Evolutionary conservation across 1,284 basidiomycete species (phyloP).

Genomic region (Grifola frondosa): DNA sequence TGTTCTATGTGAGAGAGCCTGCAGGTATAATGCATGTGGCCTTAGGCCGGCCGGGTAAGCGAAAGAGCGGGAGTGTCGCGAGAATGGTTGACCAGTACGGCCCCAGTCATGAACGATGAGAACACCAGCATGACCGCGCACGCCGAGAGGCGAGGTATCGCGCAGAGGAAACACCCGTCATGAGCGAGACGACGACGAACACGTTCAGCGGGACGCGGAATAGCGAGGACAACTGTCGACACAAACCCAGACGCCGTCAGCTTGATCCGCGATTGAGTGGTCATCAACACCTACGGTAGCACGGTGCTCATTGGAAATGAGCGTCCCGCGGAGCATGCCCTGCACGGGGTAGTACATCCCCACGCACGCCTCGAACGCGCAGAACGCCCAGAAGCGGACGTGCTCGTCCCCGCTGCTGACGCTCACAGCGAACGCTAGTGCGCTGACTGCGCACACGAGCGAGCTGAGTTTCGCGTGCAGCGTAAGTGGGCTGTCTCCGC

Average conservation of each 20-base stretch:
- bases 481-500: constrained; percentile 43
- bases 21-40: too few species aligned
- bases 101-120: constrained; percentile 59
- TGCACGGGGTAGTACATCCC: constrained; percentile 79
- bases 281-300: constrained; percentile 54
- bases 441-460: constrained; percentile 57
- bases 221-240: constrained; percentile 59
- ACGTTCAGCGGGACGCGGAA: constrained; percentile 75
- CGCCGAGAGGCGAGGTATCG: constrained; percentile 56
- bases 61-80: too few species aligned
- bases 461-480: constrained; percentile 69
- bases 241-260: constrained; percentile 4
- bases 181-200: constrained; percentile 69
- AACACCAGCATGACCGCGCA: constrained; percentile 58
- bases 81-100: constrained; percentile 8
- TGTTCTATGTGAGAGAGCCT: too few species aligned
- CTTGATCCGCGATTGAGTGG: neutral
- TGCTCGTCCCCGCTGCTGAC: constrained; percentile 48
- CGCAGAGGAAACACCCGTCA: constrained; percentile 68
- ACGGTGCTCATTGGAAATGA: constrained; percentile 72
- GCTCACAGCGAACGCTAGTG: constrained; percentile 54
- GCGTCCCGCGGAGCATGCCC: constrained; percentile 67
- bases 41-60: too few species aligned
- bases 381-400: constrained; percentile 70
- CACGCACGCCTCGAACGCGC: constrained; percentile 71